These are phyloP conservation scores for Cladosporium sp. DNA, from an alignment of 2,329 filamentous ascomycete species.

Conservation along the genomic window DNA sequence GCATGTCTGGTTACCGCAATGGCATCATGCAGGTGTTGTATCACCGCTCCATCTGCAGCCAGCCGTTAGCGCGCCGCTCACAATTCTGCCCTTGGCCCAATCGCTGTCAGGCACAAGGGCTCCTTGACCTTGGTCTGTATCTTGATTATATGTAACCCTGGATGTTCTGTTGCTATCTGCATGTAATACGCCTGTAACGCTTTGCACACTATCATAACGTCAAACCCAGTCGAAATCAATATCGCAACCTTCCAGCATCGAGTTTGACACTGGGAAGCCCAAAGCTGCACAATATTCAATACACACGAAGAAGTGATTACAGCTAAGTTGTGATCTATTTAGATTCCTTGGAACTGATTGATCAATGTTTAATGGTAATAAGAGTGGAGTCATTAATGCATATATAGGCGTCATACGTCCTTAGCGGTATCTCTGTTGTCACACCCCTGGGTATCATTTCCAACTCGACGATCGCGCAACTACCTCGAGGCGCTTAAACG, in stretches of 20 bases:
- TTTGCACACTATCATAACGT: not conserved
- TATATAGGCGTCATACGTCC: conserved; percentile 2
- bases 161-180: not conserved
- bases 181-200: not conserved
- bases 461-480: not conserved
- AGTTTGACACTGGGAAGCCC: not conserved
- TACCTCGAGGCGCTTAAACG: not conserved
- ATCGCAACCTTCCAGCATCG: not conserved
- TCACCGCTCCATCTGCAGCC: not conserved
- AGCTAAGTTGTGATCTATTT: not conserved
- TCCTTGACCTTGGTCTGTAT: not conserved
- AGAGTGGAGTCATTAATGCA: conserved; percentile 5
- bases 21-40: not conserved
- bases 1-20: not conserved
- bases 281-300: not conserved
- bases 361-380: not conserved
- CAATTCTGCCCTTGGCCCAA: not conserved
- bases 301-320: not conserved
- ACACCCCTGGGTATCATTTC: not conserved
- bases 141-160: not conserved
- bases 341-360: not conserved
- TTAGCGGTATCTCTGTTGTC: not conserved
- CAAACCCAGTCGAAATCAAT: not conserved
- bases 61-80: conserved; percentile 2
- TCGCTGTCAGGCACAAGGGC: not conserved